Evolutionary conservation across 805 yeast genomes (phyloP), one percentile per base, ranked within the genome.

Genomic region (Sungouiella thailandica): DNA sequence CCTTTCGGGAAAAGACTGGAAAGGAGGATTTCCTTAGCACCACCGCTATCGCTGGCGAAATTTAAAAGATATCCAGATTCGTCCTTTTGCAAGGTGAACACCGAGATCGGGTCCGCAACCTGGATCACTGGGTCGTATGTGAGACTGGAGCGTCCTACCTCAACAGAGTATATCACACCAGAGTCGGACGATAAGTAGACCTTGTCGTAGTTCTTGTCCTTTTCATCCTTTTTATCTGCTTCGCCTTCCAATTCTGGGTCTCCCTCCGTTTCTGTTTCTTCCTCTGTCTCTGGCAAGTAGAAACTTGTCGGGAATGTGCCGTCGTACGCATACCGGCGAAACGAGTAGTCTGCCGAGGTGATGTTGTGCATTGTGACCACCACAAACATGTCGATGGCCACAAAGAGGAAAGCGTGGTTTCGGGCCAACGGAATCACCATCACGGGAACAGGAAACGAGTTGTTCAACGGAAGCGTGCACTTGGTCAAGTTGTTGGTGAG

Each of bases 291-390:
- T 1, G 70, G 60, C 18, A 49, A 41, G 41, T 55, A 62, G 35
- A 31, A 64, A 12, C 56, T 50, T 0, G 72, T 65, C 1, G 79
- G 78, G 41, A 70, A 71, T 2, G 57, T 19, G 3, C 62, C 49
- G 41, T 45, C 29, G 25, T 43, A 41, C 23, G 38, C 38, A 37
- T 40, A 34, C 17, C 32, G 34, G 2, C 41, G 35, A 36, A 71
- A 69, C 17, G 58, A 48, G 33, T 62, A 60, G 31, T 68, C 69
- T 0, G 74, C 79, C 4, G 77, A 69, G 14, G 70, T 48, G 2
- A 74, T 65, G 31, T 71, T 68, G 38, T 70, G 72, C 3, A 67
- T 49, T 4, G 66, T 58, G 2, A 72, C 54, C 0, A 69, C 37
- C 4, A 58, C 46, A 4, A 74, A 32, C 18, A 52, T 54, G 2